These are phyloP conservation scores for Mrakia gelida DNA, from an alignment of 768 basidiomycete species.

Conservation along the genomic window DNA sequence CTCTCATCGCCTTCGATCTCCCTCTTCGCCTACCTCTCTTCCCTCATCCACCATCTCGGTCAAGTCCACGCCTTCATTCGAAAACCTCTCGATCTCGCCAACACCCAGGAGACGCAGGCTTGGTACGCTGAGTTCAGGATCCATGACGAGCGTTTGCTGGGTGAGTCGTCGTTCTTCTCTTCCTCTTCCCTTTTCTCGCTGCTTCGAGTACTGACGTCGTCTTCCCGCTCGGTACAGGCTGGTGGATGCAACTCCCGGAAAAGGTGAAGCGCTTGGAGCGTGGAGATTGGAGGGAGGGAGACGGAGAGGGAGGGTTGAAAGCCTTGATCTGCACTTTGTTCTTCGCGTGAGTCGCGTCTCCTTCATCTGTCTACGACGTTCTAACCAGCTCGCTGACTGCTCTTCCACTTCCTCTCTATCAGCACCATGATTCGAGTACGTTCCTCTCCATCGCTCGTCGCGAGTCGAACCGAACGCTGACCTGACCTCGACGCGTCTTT, in stretches of 20 bases:
- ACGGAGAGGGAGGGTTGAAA: constrained; percentile 23
- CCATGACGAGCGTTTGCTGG: neutral
- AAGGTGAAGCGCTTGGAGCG: constrained; percentile 11
- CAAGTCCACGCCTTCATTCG: constrained; percentile 29
- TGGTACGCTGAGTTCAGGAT: constrained; percentile 15
- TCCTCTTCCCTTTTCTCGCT: too few relatives aligned
- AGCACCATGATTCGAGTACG: constrained; percentile 19
- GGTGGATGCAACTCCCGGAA: constrained; percentile 12
- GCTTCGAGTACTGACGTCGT: too few relatives aligned
- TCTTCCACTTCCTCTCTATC: too few relatives aligned
- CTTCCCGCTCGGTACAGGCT: neutral
- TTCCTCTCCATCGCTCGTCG: neutral
- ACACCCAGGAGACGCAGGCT: neutral
- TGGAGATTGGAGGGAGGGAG: neutral
- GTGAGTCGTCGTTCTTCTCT: too few relatives aligned
- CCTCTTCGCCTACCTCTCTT: constrained; percentile 16
- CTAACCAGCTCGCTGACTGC: neutral
- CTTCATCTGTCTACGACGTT: too few relatives aligned
- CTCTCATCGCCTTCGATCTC: neutral
- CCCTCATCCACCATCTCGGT: constrained; percentile 23
- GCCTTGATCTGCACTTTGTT: constrained; percentile 5
- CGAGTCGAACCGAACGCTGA: neutral
- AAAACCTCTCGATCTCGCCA: constrained; percentile 15
- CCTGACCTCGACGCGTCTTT: neutral
- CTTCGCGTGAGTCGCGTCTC: neutral